These are phyloP conservation scores for Sophora flavescens DNA, from an alignment of 306 rosid genomes.

Conservation along the genomic window DNA sequence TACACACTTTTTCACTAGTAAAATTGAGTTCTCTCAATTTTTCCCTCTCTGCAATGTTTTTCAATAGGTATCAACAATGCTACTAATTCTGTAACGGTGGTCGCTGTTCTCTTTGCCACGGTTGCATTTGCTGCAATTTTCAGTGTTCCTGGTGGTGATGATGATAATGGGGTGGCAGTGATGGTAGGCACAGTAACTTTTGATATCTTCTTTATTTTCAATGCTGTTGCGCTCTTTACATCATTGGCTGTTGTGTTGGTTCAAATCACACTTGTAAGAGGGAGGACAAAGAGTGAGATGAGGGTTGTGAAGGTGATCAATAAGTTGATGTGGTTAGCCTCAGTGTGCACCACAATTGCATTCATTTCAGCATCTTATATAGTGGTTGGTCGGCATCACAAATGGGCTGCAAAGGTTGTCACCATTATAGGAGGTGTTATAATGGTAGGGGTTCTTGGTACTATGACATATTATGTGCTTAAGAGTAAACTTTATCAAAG, in stretches of 20 bases:
- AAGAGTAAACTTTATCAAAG: slow-evolving; percentile 54
- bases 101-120: slow-evolving; percentile 76
- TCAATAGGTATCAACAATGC: slow-evolving; percentile 62
- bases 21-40: neutral
- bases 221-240: slow-evolving; percentile 68
- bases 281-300: slow-evolving; percentile 67
- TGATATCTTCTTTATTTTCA: slow-evolving; percentile 64
- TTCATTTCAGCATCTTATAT: slow-evolving; percentile 63
- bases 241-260: slow-evolving; percentile 78
- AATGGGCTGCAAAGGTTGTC: slow-evolving; percentile 64
- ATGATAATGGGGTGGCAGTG: slow-evolving; percentile 55
- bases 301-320: slow-evolving; percentile 67
- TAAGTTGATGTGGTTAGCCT: slow-evolving; percentile 75
- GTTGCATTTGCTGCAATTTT: slow-evolving; percentile 80
- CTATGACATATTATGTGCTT: slow-evolving; percentile 70
- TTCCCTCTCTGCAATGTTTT: neutral
- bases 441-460: slow-evolving; percentile 60
- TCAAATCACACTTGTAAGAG: slow-evolving; percentile 76
- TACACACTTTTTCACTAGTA: neutral
- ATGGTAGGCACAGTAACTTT: slow-evolving; percentile 50
- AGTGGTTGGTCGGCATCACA: slow-evolving; percentile 56
- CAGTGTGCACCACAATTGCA: slow-evolving; percentile 69
- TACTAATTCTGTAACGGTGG: slow-evolving; percentile 75
- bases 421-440: slow-evolving; percentile 53
- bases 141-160: slow-evolving; percentile 73